A percentile compares a stretch with the other conserved stretches of the same genome.
phyloP scores from a whole-genome alignment of 176 grass and related monocot species.

The Ananas comosus region DNA sequence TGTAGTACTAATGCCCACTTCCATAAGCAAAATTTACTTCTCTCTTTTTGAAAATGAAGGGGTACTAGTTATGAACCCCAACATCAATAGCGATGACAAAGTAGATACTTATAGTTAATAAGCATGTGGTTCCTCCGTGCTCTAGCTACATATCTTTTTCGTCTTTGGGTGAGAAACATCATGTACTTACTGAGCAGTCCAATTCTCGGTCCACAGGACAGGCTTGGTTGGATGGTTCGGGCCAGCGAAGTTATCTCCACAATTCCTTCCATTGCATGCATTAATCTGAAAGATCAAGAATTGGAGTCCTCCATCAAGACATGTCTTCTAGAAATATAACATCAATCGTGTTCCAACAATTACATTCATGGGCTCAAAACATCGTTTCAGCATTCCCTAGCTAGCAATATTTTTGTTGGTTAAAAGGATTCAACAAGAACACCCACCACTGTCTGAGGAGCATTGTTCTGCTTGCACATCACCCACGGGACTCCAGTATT shows the following conservation, averaged over 20 bases:
- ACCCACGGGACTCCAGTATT: conserved; percentile 63
- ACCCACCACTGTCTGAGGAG: conserved; percentile 64
- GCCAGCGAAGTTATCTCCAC: conserved; percentile 61
- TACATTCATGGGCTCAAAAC: too few relatives aligned
- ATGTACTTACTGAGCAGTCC: conserved; percentile 87
- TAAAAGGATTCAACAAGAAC: conserved; percentile 9
- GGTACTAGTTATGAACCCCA: too few relatives aligned
- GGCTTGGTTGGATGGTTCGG: conserved; percentile 52
- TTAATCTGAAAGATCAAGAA: conserved; percentile 43
- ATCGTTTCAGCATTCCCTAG: background rate
- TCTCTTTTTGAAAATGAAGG: too few relatives aligned
- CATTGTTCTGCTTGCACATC: conserved; percentile 86
- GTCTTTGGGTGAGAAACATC: background rate
- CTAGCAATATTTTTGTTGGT: background rate
- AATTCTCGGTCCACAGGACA: conserved; percentile 83
- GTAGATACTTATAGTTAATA: too few relatives aligned
- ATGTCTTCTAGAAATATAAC: background rate
- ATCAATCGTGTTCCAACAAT: background rate
- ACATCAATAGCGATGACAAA: too few relatives aligned
- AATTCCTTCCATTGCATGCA: conserved; percentile 95
- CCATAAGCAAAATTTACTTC: too few relatives aligned
- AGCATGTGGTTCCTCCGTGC: background rate
- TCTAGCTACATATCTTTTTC: background rate
- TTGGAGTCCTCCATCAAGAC: background rate
- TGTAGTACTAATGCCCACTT: too few relatives aligned